Evolutionary conservation across 2,329 filamentous ascomycete genomes (phyloP).

Genomic region (Gnomoniopsis smithogilvyi): DNA sequence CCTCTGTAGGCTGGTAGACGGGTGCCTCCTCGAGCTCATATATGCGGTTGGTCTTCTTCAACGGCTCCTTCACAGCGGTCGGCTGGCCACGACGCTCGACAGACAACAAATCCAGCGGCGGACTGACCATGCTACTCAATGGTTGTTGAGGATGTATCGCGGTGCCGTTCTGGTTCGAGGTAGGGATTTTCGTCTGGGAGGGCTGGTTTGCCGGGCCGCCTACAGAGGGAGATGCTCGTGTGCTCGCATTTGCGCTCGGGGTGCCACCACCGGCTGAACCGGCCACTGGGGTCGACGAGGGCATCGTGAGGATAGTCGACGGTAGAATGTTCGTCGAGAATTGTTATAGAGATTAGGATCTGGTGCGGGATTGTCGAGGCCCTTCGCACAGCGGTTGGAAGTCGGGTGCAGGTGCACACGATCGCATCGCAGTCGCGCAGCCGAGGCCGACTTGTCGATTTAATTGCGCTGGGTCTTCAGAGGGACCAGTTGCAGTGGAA

Average conservation of each 20-base stretch:
- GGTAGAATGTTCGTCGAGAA: neutral
- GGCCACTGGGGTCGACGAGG: slow-evolving; percentile 31
- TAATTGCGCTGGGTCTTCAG: neutral
- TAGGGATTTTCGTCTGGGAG: slow-evolving; percentile 45
- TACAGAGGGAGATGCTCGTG: slow-evolving; percentile 50
- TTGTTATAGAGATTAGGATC: neutral
- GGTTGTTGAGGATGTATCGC: slow-evolving; percentile 47
- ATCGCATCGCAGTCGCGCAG: slow-evolving; percentile 19
- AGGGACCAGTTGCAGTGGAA: neutral
- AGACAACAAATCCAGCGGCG: slow-evolving; percentile 76
- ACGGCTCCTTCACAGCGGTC: slow-evolving; percentile 69
- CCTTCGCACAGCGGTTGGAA: slow-evolving; percentile 17
- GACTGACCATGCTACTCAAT: slow-evolving; percentile 54
- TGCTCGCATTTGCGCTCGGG: slow-evolving; percentile 45
- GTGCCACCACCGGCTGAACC: slow-evolving; percentile 32
- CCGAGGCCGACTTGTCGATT: neutral
- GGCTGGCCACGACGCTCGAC: slow-evolving; percentile 89
- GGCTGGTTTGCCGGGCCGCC: slow-evolving; percentile 29
- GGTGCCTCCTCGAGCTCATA: slow-evolving; percentile 88
- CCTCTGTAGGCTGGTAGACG: slow-evolving; percentile 83
- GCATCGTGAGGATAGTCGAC: slow-evolving; percentile 29
- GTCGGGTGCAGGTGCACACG: slow-evolving; percentile 14
- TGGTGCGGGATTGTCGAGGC: slow-evolving; percentile 7
- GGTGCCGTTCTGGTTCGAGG: slow-evolving; percentile 49
- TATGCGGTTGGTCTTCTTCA: slow-evolving; percentile 74